Conservation (phyloP, 73 alveolate genomes). For the Stentor coeruleus region DNA sequence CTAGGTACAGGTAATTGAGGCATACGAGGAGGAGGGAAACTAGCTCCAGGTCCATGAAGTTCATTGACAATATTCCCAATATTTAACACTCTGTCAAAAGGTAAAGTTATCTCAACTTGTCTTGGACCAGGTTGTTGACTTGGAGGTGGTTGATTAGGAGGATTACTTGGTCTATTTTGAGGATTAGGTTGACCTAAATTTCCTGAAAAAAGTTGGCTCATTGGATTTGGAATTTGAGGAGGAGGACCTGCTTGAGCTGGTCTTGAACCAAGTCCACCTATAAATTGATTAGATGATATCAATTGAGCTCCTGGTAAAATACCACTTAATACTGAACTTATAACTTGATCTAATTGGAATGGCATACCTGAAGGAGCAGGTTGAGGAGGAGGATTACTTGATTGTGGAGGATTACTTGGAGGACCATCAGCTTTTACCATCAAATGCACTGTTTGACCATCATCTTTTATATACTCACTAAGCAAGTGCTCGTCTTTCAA, state of each 20-base stretch:
- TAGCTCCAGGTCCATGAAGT: slow-evolving; percentile 23
- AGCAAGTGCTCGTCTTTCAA: slow-evolving; percentile 45
- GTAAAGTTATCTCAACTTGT: slow-evolving; percentile 7
- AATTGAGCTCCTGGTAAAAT: not conserved
- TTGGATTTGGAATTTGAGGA: too few relatives aligned
- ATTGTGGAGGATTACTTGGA: not conserved
- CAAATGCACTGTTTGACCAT: slow-evolving; percentile 55
- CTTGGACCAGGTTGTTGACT: not conserved
- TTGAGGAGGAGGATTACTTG: not conserved
- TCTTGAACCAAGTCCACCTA: not conserved
- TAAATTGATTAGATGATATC: not conserved
- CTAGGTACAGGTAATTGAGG: slow-evolving; percentile 16
- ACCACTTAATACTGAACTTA: not conserved
- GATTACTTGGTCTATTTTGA: not conserved
- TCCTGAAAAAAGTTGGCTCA: too few relatives aligned
- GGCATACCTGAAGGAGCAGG: slow-evolving; percentile 12
- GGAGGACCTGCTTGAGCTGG: not conserved
- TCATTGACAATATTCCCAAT: slow-evolving; percentile 16
- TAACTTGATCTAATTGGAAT: not conserved
- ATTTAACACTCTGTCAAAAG: not conserved
- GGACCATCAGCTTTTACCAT: slow-evolving; percentile 39
- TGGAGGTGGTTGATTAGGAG: not conserved
- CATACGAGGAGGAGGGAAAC: slow-evolving; percentile 29
- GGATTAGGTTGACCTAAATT: not conserved
- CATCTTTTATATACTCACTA: slow-evolving; percentile 47